Evolutionary conservation across 345 rosid genomes (phyloP).

Genomic region (Rhizophora mangle): DNA sequence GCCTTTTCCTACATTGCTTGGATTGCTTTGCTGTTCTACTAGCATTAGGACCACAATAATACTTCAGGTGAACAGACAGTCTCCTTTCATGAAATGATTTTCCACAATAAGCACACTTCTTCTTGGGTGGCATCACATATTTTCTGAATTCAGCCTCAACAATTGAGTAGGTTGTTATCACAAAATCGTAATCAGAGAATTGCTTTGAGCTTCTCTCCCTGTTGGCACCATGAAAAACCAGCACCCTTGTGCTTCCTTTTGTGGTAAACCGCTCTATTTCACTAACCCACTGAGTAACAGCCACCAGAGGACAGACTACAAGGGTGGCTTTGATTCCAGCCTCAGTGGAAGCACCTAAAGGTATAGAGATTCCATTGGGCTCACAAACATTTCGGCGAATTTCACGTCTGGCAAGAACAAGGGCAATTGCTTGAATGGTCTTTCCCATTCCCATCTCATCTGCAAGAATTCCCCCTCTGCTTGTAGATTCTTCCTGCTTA

Average conservation of each 20-base stretch:
- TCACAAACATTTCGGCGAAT: constrained; percentile 18
- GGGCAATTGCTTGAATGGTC: constrained; percentile 93
- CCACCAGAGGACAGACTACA: constrained; percentile 89
- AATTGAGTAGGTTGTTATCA: constrained; percentile 76
- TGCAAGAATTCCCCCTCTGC: constrained; percentile 88
- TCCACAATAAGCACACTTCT: constrained; percentile 59
- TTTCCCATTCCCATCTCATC: constrained; percentile 99
- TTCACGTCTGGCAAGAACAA: constrained; percentile 76
- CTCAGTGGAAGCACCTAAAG: constrained; percentile 33
- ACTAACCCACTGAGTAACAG: constrained; percentile 86
- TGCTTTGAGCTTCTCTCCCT: constrained; percentile 53
- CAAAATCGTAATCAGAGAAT: constrained; percentile 69
- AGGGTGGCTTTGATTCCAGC: constrained; percentile 54
- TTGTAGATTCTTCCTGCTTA: constrained; percentile 69
- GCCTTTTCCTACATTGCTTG: constrained; percentile 69
- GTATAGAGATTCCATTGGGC: constrained; percentile 11
- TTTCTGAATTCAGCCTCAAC: constrained; percentile 81
- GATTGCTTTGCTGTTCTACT: constrained; percentile 70
- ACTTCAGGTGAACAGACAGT: constrained; percentile 52
- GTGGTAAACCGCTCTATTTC: constrained; percentile 77
- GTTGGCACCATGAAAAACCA: constrained; percentile 75
- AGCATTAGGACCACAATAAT: constrained; percentile 81
- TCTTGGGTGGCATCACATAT: constrained; percentile 62
- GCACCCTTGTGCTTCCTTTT: constrained; percentile 71
- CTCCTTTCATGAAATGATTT: constrained; percentile 49